Evolutionary conservation across 2,329 filamentous ascomycete species (phyloP).

Genomic region (Talaromyces sp.): DNA sequence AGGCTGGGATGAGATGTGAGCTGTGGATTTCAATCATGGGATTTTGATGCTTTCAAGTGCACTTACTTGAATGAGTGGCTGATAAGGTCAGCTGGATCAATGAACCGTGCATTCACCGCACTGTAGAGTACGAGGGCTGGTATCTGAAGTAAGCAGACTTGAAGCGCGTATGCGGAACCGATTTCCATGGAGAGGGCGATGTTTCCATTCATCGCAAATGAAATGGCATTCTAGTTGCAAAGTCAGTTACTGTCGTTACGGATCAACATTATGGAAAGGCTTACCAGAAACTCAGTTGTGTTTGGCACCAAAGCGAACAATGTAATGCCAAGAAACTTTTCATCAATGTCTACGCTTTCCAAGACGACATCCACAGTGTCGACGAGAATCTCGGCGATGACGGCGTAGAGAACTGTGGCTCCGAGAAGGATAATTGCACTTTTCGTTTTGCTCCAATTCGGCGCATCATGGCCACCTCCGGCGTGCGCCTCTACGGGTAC

Average conservation of each 20-base stretch:
- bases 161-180: conserved; percentile 90
- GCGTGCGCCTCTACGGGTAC: conserved; percentile 39
- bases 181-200: conserved; percentile 99
- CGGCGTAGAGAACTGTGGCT: conserved; percentile 87
- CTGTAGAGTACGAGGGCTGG: conserved; percentile 90
- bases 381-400: conserved; percentile 95
- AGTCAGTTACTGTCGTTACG: neutral
- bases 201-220: conserved; percentile 99
- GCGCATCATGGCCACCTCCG: conserved; percentile 85
- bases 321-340: conserved; percentile 96
- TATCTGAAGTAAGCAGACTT: conserved; percentile 92
- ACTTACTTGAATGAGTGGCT: conserved; percentile 53
- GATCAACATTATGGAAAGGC: conserved; percentile 28
- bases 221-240: conserved; percentile 78
- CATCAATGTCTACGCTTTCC: conserved; percentile 83
- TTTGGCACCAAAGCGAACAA: conserved; percentile 96
- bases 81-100: conserved; percentile 53
- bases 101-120: conserved; percentile 62
- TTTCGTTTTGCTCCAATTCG: conserved; percentile 93
- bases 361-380: conserved; percentile 97
- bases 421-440: conserved; percentile 83
- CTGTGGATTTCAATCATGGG: conserved; percentile 8
- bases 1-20: conserved; percentile 49
- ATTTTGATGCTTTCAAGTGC: neutral
- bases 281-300: conserved; percentile 92